Percentiles rank a stretch among this genome's conserved stretches.
phyloP scores from a whole-genome alignment of 257 asterid genomes.

The Orobanche coerulescens region DNA sequence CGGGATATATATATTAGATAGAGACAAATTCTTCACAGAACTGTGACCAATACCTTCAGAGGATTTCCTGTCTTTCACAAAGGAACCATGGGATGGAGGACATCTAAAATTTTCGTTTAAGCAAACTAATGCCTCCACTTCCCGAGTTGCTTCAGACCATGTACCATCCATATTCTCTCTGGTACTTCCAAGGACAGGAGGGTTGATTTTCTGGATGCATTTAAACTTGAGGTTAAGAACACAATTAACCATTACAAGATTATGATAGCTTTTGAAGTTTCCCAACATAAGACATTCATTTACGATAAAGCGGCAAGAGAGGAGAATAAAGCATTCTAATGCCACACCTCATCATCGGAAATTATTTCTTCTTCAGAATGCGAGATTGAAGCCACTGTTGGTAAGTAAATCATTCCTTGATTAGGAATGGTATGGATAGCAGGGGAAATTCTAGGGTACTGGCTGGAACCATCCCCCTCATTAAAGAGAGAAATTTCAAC shows the following conservation, averaged over 20 bases:
- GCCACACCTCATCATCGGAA: constrained; percentile 52
- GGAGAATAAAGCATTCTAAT: neutral
- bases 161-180: constrained; percentile 30
- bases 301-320: constrained; percentile 16
- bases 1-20: constrained; percentile 7
- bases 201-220: constrained; percentile 36
- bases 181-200: constrained; percentile 20
- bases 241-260: neutral
- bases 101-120: constrained; percentile 32
- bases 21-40: too few relatives aligned
- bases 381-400: constrained; percentile 27
- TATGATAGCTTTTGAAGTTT: neutral
- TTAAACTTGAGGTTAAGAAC: constrained; percentile 18
- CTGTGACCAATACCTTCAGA: constrained; percentile 43
- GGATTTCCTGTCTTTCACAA: constrained; percentile 35
- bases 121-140: constrained; percentile 45
- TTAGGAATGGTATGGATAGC: constrained; percentile 23
- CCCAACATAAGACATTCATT: neutral
- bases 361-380: constrained; percentile 43
- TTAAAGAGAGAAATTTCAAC: constrained; percentile 54
- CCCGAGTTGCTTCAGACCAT: constrained; percentile 46
- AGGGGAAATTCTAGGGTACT: constrained; percentile 21
- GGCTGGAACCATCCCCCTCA: constrained; percentile 30
- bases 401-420: constrained; percentile 23
- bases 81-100: constrained; percentile 30